Base-by-base conservation (phyloP, 1,284 basidiomycete genomes). In the Malassezia pachydermatis region DNA sequence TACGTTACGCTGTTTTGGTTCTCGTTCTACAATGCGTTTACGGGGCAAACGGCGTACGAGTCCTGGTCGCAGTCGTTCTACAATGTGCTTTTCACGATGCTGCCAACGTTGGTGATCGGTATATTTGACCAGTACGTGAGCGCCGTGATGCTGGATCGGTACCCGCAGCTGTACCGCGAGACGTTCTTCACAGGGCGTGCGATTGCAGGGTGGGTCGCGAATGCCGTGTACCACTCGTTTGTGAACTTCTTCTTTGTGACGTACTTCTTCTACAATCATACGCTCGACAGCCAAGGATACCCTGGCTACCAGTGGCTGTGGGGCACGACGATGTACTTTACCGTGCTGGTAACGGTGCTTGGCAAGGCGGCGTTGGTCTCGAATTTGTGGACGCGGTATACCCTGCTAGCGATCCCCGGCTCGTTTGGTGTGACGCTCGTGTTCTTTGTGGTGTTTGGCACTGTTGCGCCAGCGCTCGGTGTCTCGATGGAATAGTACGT, bases 1-100 rank as follows among this genome's bases (percentile, higher is more conserved):
- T 96, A 96, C 73, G 87, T 96, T 84, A 95, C 89, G 34, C 84
- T 90, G 57, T 95, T 95, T 73, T 95, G 89, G 92, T 98, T 83
- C 73, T 95, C 94, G n/a, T 70, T 71, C 52, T 66, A 71, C 42
- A 65, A 33, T 90, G 94, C 78, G 84, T 98, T 96, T 75, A 96
- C 90, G 2, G 94, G 92, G 17, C 92, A 98, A 74, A 90, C 96
- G 58, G 84, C 88, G 40, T 94, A 90, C 72, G 94, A 98, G 75
- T 94, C 88, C 17, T 98, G 94, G 94, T 94, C 92, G 5, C 80
- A 98, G 65, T 92, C 75, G 38, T 74, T 75, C 57, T 73, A 73
- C 60, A 73, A 73, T 40, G 71, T 73, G 42, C 53, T 71, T 38
- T 73, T 73, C 40, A 73, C 71, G 24, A 81, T 98, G 38, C 78